Conservation (phyloP, 2,329 filamentous ascomycete genomes). For the Scortechinia acanthostroma region DNA sequence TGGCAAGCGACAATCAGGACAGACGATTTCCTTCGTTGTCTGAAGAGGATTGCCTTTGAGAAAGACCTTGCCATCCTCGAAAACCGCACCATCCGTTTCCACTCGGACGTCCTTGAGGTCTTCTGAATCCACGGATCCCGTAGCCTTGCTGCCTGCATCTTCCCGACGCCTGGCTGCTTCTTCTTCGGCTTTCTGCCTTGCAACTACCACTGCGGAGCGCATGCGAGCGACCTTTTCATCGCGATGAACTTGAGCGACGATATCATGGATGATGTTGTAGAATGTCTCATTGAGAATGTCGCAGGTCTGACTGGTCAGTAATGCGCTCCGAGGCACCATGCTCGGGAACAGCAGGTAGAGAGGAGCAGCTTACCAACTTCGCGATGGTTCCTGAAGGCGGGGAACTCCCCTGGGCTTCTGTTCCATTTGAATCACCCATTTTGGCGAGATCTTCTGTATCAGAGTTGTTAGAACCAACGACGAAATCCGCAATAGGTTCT, state of each 20-base stretch:
- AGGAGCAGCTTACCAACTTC: conserved; percentile 27
- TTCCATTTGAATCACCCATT: conserved; percentile 10
- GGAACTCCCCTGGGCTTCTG: conserved; percentile 12
- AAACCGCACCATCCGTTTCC: conserved; percentile 40
- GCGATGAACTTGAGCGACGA: conserved; percentile 48
- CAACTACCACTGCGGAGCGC: conserved; percentile 35
- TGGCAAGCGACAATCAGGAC: conserved; percentile 50
- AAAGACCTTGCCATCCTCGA: conserved; percentile 40
- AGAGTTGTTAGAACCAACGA: too few species aligned
- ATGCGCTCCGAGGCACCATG: background rate
- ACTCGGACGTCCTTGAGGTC: conserved; percentile 18
- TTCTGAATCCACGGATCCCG: conserved; percentile 11
- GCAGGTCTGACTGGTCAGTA: conserved; percentile 18
- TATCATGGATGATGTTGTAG: conserved; percentile 51
- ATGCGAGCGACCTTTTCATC: conserved; percentile 52
- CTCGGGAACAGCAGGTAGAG: conserved; percentile 4
- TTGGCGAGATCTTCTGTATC: too few species aligned
- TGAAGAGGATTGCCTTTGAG: conserved; percentile 50
- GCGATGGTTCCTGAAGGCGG: conserved; percentile 25
- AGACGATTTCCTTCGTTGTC: conserved; percentile 49
- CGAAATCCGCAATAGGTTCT: too few species aligned
- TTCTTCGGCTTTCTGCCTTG: conserved; percentile 30
- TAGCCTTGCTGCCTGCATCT: conserved; percentile 17
- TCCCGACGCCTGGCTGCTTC: conserved; percentile 20
- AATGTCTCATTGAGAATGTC: conserved; percentile 47